phyloP scores from a whole-genome alignment of 345 rosid genomes.

The Eucalyptus marginata region DNA sequence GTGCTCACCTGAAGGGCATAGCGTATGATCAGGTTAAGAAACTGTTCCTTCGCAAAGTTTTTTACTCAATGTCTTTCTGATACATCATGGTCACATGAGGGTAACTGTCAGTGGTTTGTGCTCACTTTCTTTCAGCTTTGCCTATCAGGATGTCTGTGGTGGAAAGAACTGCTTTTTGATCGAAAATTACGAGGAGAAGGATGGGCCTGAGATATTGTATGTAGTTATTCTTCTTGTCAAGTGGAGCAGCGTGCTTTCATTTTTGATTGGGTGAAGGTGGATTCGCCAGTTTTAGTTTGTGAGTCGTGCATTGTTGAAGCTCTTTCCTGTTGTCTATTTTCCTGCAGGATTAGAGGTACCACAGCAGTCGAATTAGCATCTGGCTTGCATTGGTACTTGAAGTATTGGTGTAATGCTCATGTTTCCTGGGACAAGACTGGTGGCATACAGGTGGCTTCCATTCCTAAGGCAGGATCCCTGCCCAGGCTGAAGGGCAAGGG shows the following conservation, averaged over 20 bases:
- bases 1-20: not conserved
- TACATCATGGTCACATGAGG: not conserved
- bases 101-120: not conserved
- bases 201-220: conserved; percentile 67
- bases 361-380: conserved; percentile 82
- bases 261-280: not conserved
- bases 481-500: conserved; percentile 53
- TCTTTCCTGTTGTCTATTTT: not conserved
- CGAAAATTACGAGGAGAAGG: conserved; percentile 21
- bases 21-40: not conserved
- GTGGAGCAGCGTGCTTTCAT: not conserved
- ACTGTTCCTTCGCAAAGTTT: not conserved
- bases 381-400: conserved; percentile 91
- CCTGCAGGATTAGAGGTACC: conserved; percentile 62
- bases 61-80: not conserved
- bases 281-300: not conserved
- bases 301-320: not conserved
- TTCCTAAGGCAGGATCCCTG: conserved; percentile 62
- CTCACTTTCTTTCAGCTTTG: conserved; percentile 4
- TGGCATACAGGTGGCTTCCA: conserved; percentile 65
- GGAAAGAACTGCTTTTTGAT: conserved; percentile 65
- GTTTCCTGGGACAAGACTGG: conserved; percentile 96
- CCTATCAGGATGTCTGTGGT: conserved; percentile 64
- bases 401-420: conserved; percentile 82
- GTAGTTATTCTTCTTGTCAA: conserved; percentile 3